Evolutionary conservation across 768 basidiomycete genomes (phyloP).

Genomic region (Suillus ampliporus): DNA sequence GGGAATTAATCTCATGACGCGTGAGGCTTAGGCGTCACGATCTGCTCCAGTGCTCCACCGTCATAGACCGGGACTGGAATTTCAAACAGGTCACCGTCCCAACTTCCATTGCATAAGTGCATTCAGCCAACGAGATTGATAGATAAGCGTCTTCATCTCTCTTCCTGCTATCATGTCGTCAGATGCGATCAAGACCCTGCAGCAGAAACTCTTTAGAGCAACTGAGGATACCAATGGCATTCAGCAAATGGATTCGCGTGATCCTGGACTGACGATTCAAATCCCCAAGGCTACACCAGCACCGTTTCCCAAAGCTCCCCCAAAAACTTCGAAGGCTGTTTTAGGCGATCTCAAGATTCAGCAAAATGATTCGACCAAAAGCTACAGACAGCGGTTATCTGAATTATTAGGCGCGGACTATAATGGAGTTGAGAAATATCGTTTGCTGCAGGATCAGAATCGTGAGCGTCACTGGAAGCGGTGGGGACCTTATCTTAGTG

Average conservation of each 20-base stretch:
- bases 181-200: conserved; percentile 62
- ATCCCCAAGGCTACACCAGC: conserved; percentile 62
- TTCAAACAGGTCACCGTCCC: conserved; percentile 22
- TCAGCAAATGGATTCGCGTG: conserved; percentile 29
- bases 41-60: not conserved
- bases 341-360: conserved; percentile 26
- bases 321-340: conserved; percentile 49
- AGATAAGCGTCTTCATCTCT: conserved; percentile 11
- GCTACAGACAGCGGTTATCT: conserved; percentile 69
- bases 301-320: conserved; percentile 40
- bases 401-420: conserved; percentile 73
- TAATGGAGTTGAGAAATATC: conserved; percentile 80
- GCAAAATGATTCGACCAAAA: conserved; percentile 28
- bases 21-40: not conserved
- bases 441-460: conserved; percentile 82
- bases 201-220: conserved; percentile 73
- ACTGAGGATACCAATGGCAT: conserved; percentile 30
- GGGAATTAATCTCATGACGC: not conserved
- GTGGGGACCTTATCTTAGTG: conserved; percentile 98
- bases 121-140: conserved; percentile 6
- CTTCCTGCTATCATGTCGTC: conserved; percentile 45
- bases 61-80: conserved; percentile 15
- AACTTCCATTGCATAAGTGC: not conserved
- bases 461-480: conserved; percentile 94
- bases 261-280: conserved; percentile 61